Base-by-base conservation (phyloP, 2,329 filamentous ascomycete genomes). In the Sporothrix globosa region DNA sequence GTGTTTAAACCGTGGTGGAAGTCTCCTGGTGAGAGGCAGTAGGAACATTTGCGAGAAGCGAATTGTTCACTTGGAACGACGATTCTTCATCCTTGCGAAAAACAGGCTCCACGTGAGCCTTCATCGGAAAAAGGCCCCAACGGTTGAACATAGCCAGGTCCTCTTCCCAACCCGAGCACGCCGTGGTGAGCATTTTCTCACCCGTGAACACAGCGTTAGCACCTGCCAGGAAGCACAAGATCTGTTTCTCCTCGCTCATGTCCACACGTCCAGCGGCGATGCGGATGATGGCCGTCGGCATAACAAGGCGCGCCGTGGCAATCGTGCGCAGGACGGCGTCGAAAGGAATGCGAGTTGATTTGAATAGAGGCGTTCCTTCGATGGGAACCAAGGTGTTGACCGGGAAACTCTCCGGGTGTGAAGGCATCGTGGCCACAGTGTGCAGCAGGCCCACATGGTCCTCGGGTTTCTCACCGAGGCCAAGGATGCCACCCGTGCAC, bases 181-280 rank as follows among this genome's bases (percentile, higher is more conserved):
- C 92, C 0, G 93, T 97, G 4, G 93, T 97, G 81, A 97, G 80
- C 93, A 97, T 74, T 85, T 95, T 97, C 83, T 97, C 93, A 10
- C 93, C 93, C 0, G 93, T 97, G 78, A 97, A 97, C 46, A 97
- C 91, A n/a, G 93, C 93, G 76, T 97, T 97, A 0, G 93, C 93
- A 17, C 93, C 93, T 0, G 93, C 92, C 87, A 92, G 90, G 82
- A 97, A 97, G 80, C 93, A 97, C 74, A 95, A 79, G 17, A 92
- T 90, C 81, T 97, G 93, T 82, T 97, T 91, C 81, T 96, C 92
- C 81, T 97, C 93, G 4, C 87, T 86, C 87, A 97, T 91, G 14
- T 90, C 92, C 78, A 92, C 93, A 61, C 93, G 85, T 2, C 93
- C 93, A 0, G 93, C 93, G 0, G 93, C 93, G 63, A 97, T 88